Base-by-base conservation (phyloP, 2,329 filamentous ascomycete species). In the Parastagonospora nodorum region DNA sequence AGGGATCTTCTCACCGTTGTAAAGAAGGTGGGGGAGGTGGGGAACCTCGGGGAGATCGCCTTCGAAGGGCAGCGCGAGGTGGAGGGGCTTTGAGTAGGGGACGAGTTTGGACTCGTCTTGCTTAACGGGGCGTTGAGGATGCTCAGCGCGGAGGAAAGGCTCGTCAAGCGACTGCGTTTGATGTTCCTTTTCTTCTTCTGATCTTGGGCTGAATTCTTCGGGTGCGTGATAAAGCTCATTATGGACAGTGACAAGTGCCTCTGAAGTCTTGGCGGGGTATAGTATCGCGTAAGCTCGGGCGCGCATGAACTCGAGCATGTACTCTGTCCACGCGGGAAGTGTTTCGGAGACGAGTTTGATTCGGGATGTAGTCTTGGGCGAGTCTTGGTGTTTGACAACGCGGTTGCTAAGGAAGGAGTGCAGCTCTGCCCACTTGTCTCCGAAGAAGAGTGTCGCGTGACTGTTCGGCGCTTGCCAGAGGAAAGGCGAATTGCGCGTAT, bases 381-480 rank as follows among this genome's bases (percentile, higher is more conserved):
- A 45, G 42, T 55, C 43, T 51, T 66, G 49, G 40, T 60, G 54
- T 70, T 70, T 66, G 11, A 69, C 59, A 8, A 92, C 75, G 6
- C 86, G 78, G 41, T 83, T 81, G 9, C 88, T 84, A 2, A 95
- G 81, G 61, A 95, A 94, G 9, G 85, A 83, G 68, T 97, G 92
- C 8, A 96, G 81, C 61, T 96, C 90, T 10, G 84, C 77, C 94
- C 94, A 99, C 66, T 88, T 92, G 41, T 91, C 84, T 37, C 92
- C 92, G 48, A 94, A 86, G 68, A 93, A 88, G 8, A 99, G 79
- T 9, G 87, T 84, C 1, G 93, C 92, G 57, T 94, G 88, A 66
- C 88, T 90, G 58, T 86, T 89, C 5, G 93, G 92, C 2, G 87
- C 85, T 73, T 96, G 89, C 87, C 92, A 96, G 8, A 96, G 77